These are phyloP conservation scores for Phialophora tarda DNA, from an alignment of 2,329 filamentous ascomycete species.

Conservation along the genomic window DNA sequence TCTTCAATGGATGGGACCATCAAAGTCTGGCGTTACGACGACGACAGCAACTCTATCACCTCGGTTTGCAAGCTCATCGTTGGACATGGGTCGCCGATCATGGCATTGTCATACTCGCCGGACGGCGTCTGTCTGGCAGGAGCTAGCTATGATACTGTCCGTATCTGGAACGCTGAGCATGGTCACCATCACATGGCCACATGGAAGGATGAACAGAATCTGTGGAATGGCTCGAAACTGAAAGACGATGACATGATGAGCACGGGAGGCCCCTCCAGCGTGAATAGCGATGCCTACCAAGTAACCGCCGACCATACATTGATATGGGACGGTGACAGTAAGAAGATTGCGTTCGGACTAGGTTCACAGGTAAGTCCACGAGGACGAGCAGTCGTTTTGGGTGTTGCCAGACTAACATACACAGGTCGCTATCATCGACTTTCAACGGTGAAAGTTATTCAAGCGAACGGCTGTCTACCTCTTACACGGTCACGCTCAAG, in stretches of 20 bases:
- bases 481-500: background rate
- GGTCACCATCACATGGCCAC: conserved; percentile 51
- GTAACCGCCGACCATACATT: conserved; percentile 48
- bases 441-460: conserved; percentile 37
- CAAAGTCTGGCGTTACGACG: conserved; percentile 48
- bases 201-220: conserved; percentile 43
- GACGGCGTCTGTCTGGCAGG: conserved; percentile 55
- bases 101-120: conserved; percentile 53
- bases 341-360: conserved; percentile 58
- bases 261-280: conserved; percentile 43
- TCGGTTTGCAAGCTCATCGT: conserved; percentile 37
- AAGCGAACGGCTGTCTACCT: background rate
- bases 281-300: conserved; percentile 44
- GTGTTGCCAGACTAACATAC: conserved; percentile 24
- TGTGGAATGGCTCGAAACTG: conserved; percentile 35
- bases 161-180: conserved; percentile 56
- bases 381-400: conserved; percentile 15
- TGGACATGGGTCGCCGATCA: conserved; percentile 44
- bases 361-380: conserved; percentile 52
- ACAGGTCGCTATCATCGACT: conserved; percentile 39
- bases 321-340: conserved; percentile 61
- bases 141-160: conserved; percentile 51
- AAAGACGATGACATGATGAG: conserved; percentile 44
- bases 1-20: conserved; percentile 54
- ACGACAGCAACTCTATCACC: conserved; percentile 25